A percentile compares a stretch with the other conserved stretches of the same genome.
Conservation (phyloP, 2,329 filamentous ascomycete species). For the Sarocladium strictum region DNA sequence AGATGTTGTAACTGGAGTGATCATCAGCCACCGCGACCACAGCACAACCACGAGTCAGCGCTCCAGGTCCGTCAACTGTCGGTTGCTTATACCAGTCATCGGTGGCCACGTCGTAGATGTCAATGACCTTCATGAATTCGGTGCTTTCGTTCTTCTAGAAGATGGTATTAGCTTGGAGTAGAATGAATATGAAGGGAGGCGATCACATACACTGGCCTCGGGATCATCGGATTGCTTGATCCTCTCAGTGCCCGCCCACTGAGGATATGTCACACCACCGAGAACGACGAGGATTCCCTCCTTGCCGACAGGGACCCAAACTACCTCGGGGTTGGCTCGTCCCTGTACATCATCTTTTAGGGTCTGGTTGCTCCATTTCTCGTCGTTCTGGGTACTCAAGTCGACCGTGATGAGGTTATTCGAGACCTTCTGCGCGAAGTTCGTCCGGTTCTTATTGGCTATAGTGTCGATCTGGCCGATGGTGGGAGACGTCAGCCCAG, state of each 20-base stretch:
- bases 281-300: slow-evolving; percentile 73
- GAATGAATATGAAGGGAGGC: no score
- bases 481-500: slow-evolving; percentile 48
- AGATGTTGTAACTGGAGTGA: slow-evolving; percentile 71
- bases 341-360: slow-evolving; percentile 43
- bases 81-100: slow-evolving; percentile 64
- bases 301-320: slow-evolving; percentile 72
- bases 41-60: slow-evolving; percentile 63
- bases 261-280: slow-evolving; percentile 63
- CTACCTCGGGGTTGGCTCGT: slow-evolving; percentile 58
- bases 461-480: slow-evolving; percentile 41
- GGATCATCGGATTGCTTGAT: slow-evolving; percentile 21
- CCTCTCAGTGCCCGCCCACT: slow-evolving; percentile 30
- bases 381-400: slow-evolving; percentile 42
- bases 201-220: slow-evolving; percentile 26
- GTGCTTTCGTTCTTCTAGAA: slow-evolving; percentile 57
- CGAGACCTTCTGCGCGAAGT: slow-evolving; percentile 34
- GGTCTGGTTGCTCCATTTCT: slow-evolving; percentile 52
- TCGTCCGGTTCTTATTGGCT: slow-evolving; percentile 22
- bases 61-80: slow-evolving; percentile 53
- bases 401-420: slow-evolving; percentile 56
- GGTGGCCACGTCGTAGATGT: slow-evolving; percentile 69
- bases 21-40: slow-evolving; percentile 68
- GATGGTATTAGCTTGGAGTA: neutral
- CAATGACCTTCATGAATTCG: slow-evolving; percentile 64